These are phyloP conservation scores for Cryptococcus sp. DNA, from an alignment of 1,284 basidiomycete species.

Conservation along the genomic window DNA sequence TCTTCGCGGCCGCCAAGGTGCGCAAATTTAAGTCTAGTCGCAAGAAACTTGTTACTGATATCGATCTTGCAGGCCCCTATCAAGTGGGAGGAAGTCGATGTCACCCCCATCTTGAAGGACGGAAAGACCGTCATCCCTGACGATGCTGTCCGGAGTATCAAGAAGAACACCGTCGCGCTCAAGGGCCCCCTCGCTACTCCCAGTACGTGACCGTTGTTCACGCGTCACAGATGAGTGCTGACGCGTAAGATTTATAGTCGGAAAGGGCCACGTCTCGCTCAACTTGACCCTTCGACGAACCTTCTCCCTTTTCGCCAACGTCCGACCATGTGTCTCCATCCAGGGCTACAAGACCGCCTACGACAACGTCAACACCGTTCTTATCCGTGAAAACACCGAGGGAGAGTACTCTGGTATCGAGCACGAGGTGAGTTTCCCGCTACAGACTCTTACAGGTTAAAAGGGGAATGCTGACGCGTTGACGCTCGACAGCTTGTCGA, in stretches of 20 bases:
- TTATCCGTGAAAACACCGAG: slow-evolving; percentile 99
- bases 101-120: slow-evolving; percentile 88
- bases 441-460: not conserved
- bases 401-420: slow-evolving; percentile 99
- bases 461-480: not conserved
- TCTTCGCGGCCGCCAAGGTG: slow-evolving; percentile 85
- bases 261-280: slow-evolving; percentile 97
- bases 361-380: slow-evolving; percentile 95
- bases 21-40: slow-evolving; percentile 17
- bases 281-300: slow-evolving; percentile 96
- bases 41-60: slow-evolving; percentile 4
- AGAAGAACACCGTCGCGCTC: slow-evolving; percentile 95
- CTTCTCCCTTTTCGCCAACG: slow-evolving; percentile 98
- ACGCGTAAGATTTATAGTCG: slow-evolving; percentile 65
- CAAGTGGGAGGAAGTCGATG: slow-evolving; percentile 98
- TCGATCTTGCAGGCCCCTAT: slow-evolving; percentile 73
- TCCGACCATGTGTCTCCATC: slow-evolving; percentile 94
- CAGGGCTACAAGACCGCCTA: slow-evolving; percentile 98
- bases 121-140: slow-evolving; percentile 98
- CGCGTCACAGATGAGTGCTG: slow-evolving; percentile 21
- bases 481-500: slow-evolving; percentile 66
- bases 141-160: slow-evolving; percentile 84
- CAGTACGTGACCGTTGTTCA: slow-evolving; percentile 61
- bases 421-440: slow-evolving; percentile 65
- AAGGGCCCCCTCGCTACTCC: slow-evolving; percentile 96